Percentiles rank a stretch among this genome's conserved stretches.
Evolutionary conservation across 495 filamentous ascomycete genomes (phyloP).

Genomic region (Aspergillus affinis): DNA sequence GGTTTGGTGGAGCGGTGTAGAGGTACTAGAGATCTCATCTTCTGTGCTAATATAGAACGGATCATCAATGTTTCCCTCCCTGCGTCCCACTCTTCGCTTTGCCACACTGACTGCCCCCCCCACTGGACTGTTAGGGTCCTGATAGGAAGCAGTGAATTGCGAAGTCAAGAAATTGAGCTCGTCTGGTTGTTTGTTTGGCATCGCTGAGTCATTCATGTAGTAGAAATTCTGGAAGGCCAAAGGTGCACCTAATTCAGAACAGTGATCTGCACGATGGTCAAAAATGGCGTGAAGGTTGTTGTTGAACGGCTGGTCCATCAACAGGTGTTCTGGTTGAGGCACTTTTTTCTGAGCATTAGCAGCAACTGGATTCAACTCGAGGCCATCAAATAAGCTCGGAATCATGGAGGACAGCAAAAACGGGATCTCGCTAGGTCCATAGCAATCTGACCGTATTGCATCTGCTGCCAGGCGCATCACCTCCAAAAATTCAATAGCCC

Average conservation of each 20-base stretch:
- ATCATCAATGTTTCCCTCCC: conserved; percentile 83
- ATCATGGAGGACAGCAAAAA: conserved; percentile 83
- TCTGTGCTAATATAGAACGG: conserved; percentile 84
- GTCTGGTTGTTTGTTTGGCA: conserved; percentile 33
- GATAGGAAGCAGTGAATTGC: conserved; percentile 55
- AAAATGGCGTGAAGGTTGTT: conserved; percentile 65
- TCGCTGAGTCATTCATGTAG: conserved; percentile 43
- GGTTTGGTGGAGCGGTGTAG: conserved; percentile 71
- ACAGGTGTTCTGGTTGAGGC: conserved; percentile 68
- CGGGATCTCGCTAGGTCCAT: conserved; percentile 62
- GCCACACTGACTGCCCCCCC: conserved; percentile 61
- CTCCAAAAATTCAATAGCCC: conserved; percentile 88
- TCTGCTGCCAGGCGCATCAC: conserved; percentile 82
- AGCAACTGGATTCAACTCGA: conserved; percentile 90
- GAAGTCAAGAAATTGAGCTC: conserved; percentile 18
- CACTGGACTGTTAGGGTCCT: conserved; percentile 55
- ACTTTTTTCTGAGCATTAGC: conserved; percentile 82
- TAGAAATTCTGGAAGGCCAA: conserved; percentile 67
- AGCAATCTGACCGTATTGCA: conserved; percentile 64
- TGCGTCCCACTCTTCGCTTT: conserved; percentile 63
- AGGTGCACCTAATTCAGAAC: conserved; percentile 6
- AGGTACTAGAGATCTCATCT: conserved; percentile 49
- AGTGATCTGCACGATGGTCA: conserved; percentile 10
- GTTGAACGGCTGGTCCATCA: conserved; percentile 80
- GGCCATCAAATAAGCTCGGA: conserved; percentile 78